Evolutionary conservation across 768 basidiomycete species (phyloP).

Genomic region (Clitopilus hobsonii): DNA sequence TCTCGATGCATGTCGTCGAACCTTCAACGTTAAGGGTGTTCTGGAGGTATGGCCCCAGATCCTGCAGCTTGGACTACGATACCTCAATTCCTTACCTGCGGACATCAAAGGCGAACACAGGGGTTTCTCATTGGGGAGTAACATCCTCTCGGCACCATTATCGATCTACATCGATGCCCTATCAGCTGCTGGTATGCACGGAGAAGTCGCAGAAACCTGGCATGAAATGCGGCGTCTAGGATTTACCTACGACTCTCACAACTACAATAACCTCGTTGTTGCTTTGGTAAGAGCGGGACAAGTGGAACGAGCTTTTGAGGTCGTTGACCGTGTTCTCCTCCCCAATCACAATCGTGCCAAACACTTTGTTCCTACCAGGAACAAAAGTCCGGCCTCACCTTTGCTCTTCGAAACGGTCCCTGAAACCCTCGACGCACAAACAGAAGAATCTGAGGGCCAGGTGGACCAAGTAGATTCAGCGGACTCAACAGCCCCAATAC

Average conservation of each 20-base stretch:
- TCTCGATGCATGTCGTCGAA: constrained; percentile 68
- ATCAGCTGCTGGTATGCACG: constrained; percentile 57
- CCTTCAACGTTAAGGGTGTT: constrained; percentile 49
- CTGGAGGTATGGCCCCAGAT: constrained; percentile 66
- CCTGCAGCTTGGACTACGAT: constrained; percentile 48
- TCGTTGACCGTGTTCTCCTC: constrained; percentile 74
- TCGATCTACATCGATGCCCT: constrained; percentile 80
- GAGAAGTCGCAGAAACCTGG: constrained; percentile 65
- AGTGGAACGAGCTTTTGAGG: constrained; percentile 76
- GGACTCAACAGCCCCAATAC: no score
- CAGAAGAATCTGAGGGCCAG: neutral
- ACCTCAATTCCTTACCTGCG: constrained; percentile 17
- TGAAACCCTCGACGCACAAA: neutral
- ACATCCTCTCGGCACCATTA: constrained; percentile 68
- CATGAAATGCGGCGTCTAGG: constrained; percentile 52
- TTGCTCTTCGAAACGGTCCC: constrained; percentile 27
- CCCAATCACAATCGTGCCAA: constrained; percentile 40
- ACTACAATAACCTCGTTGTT: constrained; percentile 84
- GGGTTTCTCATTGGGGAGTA: constrained; percentile 27
- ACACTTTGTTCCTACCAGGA: constrained; percentile 18
- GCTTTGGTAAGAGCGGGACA: constrained; percentile 79
- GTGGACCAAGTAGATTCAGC: no score
- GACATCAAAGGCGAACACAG: constrained; percentile 13
- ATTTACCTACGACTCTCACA: constrained; percentile 80
- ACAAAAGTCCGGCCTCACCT: constrained; percentile 31